A percentile compares a stretch with the other conserved stretches of the same genome.
phyloP scores from a whole-genome alignment of 306 rosid species.

The Quercus engelmannii region DNA sequence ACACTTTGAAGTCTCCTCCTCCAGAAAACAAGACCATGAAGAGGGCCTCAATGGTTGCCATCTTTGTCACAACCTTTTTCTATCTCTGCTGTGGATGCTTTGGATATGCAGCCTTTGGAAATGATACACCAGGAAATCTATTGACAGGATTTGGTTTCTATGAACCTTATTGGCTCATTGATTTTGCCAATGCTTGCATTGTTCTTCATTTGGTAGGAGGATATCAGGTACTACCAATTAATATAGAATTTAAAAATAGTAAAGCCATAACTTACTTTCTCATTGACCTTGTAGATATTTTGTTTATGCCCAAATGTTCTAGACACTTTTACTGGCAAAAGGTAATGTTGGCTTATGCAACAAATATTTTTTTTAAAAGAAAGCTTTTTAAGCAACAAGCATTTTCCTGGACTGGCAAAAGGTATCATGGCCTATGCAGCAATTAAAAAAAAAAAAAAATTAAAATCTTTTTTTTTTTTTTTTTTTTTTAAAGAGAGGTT shows the following conservation, averaged over 20 bases:
- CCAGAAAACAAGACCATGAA: constrained; percentile 80
- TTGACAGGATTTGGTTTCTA: constrained; percentile 81
- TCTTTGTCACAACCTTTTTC: constrained; percentile 67
- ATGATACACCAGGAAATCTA: constrained; percentile 77
- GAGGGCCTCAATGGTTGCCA: constrained; percentile 58
- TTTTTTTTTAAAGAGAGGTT: no score
- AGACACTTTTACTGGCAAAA: no score
- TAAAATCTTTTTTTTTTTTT: not conserved
- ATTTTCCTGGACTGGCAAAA: no score
- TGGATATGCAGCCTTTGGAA: constrained; percentile 90
- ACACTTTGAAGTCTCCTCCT: constrained; percentile 78
- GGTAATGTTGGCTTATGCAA: no score
- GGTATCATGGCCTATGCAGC: no score
- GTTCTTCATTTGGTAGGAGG: constrained; percentile 85
- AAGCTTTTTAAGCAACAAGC: no score
- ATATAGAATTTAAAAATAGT: not conserved
- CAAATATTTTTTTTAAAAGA: no score
- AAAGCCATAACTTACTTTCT: no score
- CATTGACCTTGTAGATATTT: no score
- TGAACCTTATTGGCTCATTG: constrained; percentile 82
- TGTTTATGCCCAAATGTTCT: no score
- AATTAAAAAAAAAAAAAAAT: no score
- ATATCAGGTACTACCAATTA: constrained; percentile 65
- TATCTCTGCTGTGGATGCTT: constrained; percentile 84
- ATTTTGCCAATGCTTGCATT: constrained; percentile 83